Conservation (phyloP, 2,329 filamentous ascomycete genomes). For the Monilinia aucupariae region DNA sequence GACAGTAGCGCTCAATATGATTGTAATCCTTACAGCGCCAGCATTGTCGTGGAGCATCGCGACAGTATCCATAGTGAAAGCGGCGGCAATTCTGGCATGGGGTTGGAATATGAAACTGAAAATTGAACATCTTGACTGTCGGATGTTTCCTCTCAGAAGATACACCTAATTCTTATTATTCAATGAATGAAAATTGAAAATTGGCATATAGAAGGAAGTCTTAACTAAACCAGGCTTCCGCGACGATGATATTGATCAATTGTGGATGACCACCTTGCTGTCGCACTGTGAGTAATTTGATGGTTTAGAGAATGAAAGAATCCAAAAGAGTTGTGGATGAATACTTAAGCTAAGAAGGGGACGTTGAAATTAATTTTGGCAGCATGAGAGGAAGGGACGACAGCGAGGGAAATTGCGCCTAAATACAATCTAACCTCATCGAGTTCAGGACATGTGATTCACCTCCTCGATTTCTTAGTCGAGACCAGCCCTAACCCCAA, state of each 20-base stretch:
- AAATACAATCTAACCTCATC: background rate
- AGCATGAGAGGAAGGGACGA: background rate
- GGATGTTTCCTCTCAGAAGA: background rate
- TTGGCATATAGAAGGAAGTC: background rate
- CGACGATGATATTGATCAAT: background rate
- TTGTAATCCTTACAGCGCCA: constrained; percentile 21
- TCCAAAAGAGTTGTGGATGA: background rate
- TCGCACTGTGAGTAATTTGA: too few species aligned
- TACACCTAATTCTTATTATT: background rate
- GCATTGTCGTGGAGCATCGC: constrained; percentile 21
- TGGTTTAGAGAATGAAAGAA: background rate
- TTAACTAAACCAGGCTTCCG: too few species aligned
- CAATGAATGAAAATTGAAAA: background rate
- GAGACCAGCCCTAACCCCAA: background rate
- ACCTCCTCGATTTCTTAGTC: background rate
- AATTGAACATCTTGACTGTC: constrained; percentile 3
- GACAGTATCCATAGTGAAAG: constrained; percentile 27
- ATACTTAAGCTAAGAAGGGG: background rate
- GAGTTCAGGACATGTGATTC: background rate
- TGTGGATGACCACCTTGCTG: background rate
- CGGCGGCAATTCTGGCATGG: constrained; percentile 26
- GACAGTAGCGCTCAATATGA: constrained; percentile 29
- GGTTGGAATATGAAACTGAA: constrained; percentile 20
- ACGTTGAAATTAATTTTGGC: background rate
- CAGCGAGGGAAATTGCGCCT: background rate